phyloP scores from a whole-genome alignment of 495 filamentous ascomycete species.

The Aspergillus affinis region DNA sequence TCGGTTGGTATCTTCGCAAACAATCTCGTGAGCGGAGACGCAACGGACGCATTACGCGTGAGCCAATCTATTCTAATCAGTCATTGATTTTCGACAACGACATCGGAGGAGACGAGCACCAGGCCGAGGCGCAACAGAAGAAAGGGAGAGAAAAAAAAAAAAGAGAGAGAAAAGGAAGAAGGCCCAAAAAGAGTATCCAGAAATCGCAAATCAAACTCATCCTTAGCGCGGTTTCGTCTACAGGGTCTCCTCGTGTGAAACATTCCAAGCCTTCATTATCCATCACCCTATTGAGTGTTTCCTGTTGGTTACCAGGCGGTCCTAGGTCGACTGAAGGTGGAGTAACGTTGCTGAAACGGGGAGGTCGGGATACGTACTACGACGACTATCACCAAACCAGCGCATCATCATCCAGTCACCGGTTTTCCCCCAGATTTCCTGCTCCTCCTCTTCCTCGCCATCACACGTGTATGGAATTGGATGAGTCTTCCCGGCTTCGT shows the following conservation, averaged over 20 bases:
- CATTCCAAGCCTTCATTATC: constrained; percentile 13
- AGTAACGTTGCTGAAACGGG: constrained; percentile 22
- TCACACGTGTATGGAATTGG: constrained; percentile 2
- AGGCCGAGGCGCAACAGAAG: background rate
- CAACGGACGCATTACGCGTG: constrained; percentile 15
- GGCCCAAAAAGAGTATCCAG: background rate
- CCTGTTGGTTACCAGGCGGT: constrained; percentile 11
- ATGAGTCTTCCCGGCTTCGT: constrained; percentile 21
- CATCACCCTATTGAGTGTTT: background rate
- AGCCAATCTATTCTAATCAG: constrained; percentile 10
- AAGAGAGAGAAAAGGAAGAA: constrained; percentile 5
- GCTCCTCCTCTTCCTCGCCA: constrained; percentile 32
- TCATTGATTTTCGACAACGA: constrained; percentile 4
- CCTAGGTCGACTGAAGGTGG: constrained; percentile 18
- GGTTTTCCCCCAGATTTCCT: constrained; percentile 17
- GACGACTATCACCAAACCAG: constrained; percentile 33
- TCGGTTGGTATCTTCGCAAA: background rate
- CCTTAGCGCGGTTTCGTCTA: constrained; percentile 7
- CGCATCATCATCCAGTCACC: constrained; percentile 11
- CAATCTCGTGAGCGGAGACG: constrained; percentile 4
- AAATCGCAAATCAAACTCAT: background rate
- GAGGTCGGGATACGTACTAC: constrained; percentile 19
- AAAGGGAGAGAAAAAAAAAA: background rate
- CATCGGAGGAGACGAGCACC: background rate
- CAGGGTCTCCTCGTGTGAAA: constrained; percentile 18